Base-by-base conservation (phyloP, 192 early-diverging fungal genomes). In the Umbelopsis ramanniana region DNA sequence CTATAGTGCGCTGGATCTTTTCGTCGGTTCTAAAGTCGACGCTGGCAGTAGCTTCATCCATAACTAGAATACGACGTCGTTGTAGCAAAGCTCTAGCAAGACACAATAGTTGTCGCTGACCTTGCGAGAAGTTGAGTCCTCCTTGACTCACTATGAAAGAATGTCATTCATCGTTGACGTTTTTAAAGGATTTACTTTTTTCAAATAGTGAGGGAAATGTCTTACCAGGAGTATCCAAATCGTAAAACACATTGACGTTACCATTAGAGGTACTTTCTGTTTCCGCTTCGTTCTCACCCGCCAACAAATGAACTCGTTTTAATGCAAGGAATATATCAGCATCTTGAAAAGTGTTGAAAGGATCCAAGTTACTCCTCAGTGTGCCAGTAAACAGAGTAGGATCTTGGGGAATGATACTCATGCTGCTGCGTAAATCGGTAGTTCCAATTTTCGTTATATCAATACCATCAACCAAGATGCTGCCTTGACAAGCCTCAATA, bases 281-380 rank as follows among this genome's bases (percentile, higher is more conserved):
- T 14, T 69, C 26, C 2, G 66, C 47, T 17, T 69, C 67, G 3
- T 55, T 22, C 21, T 72, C 73, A 11, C 53, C 60, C 19, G 82
- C 63, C 37, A 78, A 70, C 35, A 75, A 66, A n/a, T 91, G 90
- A 6, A 95, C 93, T 7, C 93, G 81, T 52, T 83, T 79, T 33
- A 99, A 84, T 7, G 91, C 89, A 19, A 89, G 85, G 89, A 90
- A 95, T n/a, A 98, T 79, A 22, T 87, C 81, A 60, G 84, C 82
- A 54, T 99, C 97, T 29, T 76, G 81, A 76, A 90, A 89, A 77
- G 94, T 90, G 52, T 76, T 83, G 74, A 95, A 93, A 6, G 95
- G 96, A 76, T 99, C 96, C 21, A 99, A 76, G 79, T 98, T 98
- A 67, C 92, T 91, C 19, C 95, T 84, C 29, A 89, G 72, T 21